Conservation (phyloP, 2,329 filamentous ascomycete species). For the Sclerotinia borealis region DNA sequence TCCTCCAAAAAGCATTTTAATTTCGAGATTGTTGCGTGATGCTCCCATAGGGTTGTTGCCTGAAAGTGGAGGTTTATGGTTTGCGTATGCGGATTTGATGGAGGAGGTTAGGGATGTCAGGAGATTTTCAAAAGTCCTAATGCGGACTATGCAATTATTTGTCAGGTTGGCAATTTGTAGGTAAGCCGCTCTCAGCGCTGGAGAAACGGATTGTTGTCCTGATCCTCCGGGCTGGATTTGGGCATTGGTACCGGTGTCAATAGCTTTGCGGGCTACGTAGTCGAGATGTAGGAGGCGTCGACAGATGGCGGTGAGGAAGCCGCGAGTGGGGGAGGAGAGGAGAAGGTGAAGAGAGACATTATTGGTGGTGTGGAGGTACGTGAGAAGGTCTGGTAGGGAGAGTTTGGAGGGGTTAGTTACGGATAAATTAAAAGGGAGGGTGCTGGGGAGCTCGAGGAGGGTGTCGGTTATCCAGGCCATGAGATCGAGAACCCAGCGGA, state of each 20-base stretch:
- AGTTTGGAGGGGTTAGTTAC: conserved; percentile 42
- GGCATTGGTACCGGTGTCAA: conserved; percentile 15
- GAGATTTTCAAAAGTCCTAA: conserved; percentile 30
- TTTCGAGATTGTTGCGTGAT: conserved; percentile 29
- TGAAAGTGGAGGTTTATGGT: conserved; percentile 17
- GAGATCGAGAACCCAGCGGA: conserved; percentile 73
- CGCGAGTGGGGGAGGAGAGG: conserved; percentile 67
- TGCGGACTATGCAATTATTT: conserved; percentile 25
- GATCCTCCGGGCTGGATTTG: conserved; percentile 5
- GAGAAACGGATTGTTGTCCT: conserved; percentile 19
- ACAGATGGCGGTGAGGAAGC: conserved; percentile 64
- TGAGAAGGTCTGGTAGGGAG: conserved; percentile 42
- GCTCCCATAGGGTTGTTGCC: conserved; percentile 20
- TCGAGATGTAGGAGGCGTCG: conserved; percentile 57
- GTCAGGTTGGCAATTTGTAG: conserved; percentile 30
- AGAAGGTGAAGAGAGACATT: conserved; percentile 57
- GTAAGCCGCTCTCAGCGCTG: conserved; percentile 28
- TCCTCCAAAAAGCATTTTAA: conserved; percentile 31
- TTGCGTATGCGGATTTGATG: conserved; percentile 28
- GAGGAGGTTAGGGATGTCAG: conserved; percentile 24
- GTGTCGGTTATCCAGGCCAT: conserved; percentile 56
- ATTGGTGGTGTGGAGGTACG: conserved; percentile 48
- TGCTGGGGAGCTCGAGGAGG: conserved; percentile 50
- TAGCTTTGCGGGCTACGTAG: conserved; percentile 31
- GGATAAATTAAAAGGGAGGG: conserved; percentile 38